Evolutionary conservation across 1,284 basidiomycete species (phyloP).

Genomic region (Cutaneotrichosporon cyanovorans): DNA sequence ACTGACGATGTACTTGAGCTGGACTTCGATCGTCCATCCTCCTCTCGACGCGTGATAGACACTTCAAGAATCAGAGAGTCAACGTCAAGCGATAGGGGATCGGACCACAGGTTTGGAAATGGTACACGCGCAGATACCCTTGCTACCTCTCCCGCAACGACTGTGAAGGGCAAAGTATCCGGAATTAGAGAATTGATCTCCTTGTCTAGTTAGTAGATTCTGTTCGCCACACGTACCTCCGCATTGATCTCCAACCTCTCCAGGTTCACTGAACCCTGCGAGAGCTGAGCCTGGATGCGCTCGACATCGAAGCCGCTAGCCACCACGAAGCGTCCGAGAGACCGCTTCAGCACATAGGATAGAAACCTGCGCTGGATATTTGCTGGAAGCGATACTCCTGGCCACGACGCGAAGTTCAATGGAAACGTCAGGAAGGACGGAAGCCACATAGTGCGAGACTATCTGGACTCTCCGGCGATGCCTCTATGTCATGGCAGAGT

Average conservation of each 20-base stretch:
- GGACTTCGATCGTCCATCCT: slow-evolving; percentile 6
- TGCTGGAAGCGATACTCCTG: slow-evolving; percentile 58
- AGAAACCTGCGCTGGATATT: slow-evolving; percentile 81
- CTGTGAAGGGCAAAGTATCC: slow-evolving; percentile 57
- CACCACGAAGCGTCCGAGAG: slow-evolving; percentile 75
- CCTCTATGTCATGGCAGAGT: background rate
- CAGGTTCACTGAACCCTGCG: slow-evolving; percentile 77
- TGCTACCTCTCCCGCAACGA: slow-evolving; percentile 65
- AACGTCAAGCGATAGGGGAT: slow-evolving; percentile 46
- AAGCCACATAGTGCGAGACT: slow-evolving; percentile 26
- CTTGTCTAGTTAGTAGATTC: slow-evolving; percentile 50
- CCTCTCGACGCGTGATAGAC: slow-evolving; percentile 52
- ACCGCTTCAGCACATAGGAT: slow-evolving; percentile 75
- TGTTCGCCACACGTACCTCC: slow-evolving; percentile 48
- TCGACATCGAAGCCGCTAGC: slow-evolving; percentile 78
- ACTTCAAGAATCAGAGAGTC: slow-evolving; percentile 62
- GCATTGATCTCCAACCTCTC: slow-evolving; percentile 72
- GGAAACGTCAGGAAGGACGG: slow-evolving; percentile 34
- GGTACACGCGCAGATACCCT: slow-evolving; percentile 59
- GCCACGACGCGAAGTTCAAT: slow-evolving; percentile 29
- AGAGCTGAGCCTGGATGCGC: slow-evolving; percentile 85
- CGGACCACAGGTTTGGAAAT: slow-evolving; percentile 42
- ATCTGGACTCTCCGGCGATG: background rate
- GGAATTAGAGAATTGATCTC: slow-evolving; percentile 69
- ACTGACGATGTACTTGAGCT: background rate